Evolutionary conservation across 352 stramenopile genomes (phyloP).

Genomic region (Globisporangium recalcitrans): DNA sequence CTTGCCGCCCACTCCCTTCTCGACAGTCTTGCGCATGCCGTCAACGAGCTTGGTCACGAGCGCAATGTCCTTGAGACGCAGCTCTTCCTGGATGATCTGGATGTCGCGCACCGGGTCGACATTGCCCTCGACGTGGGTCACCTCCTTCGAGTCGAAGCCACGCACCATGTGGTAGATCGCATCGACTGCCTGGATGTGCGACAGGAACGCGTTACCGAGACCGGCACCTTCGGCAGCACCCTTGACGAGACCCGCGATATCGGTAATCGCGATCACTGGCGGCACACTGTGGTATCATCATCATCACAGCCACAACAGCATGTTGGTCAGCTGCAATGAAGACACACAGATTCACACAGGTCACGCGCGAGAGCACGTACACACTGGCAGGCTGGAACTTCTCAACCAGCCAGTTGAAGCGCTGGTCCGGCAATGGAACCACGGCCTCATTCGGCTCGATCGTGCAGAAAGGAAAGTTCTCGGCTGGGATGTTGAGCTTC

Average conservation of each 20-base stretch:
- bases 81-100: conserved; percentile 98
- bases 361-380: no score
- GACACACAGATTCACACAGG: not conserved
- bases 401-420: conserved; percentile 98
- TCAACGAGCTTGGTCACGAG: conserved; percentile 75
- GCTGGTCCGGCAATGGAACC: conserved; percentile 95
- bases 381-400: conserved; percentile 93
- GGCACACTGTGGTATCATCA: conserved; percentile 64
- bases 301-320: not conserved
- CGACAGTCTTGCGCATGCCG: conserved; percentile 84
- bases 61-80: conserved; percentile 97
- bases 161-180: conserved; percentile 98
- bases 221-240: conserved; percentile 96
- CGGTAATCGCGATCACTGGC: conserved; percentile 97
- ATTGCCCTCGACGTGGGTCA: conserved; percentile 99
- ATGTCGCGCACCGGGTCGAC: conserved; percentile 99
- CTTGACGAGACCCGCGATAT: conserved; percentile 99
- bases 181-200: conserved; percentile 98
- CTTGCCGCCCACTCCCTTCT: conserved; percentile 83
- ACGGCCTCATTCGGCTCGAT: conserved; percentile 99
- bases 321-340: not conserved
- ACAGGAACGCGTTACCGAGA: conserved; percentile 99
- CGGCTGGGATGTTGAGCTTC: conserved; percentile 89
- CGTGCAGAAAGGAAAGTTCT: conserved; percentile 97
- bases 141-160: conserved; percentile 96